Evolutionary conservation across 2,329 filamentous ascomycete species (phyloP), one percentile per base, ranked within the genome.

Genomic region (Penicillium occitanis): DNA sequence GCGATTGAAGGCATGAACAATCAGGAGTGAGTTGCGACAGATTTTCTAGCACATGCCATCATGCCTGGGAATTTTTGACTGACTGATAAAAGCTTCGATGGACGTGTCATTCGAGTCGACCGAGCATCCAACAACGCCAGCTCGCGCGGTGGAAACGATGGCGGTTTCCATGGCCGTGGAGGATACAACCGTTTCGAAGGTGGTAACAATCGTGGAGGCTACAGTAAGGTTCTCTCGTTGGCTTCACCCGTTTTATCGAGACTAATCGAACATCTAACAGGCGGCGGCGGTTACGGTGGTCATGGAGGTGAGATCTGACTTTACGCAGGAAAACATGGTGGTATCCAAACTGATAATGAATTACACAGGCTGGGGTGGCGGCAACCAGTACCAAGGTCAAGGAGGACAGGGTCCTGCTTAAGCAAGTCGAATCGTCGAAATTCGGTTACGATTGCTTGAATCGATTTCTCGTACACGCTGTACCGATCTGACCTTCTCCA

Each of bases 91-190:
- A 96, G 93, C 74, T 97, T 98, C 79, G 93, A 98, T 80, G 94
- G 94, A 70, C 92, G 94, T 73, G 88, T 87, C 70, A 97, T 99
- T 78, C 93, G 94, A 72, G 94, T 99, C 70, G 94, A 98, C 82
- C 96, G 93, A 80, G 95, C 93, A 68, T 93, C 92, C 66, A 93
- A 97, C 79, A 90, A 89, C 71, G 84, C 87, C 57, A 85, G 85
- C 63, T 86, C 88, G 63, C 83, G 83, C 7, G 50, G 50, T 7
- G 50, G 50, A 61, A 83, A 86, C 63, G 79, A 81, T 65, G 79
- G 81, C 64, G 79, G 80, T 68, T 79, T 76, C 73, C 76, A 78
- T 64, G 79, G 78, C 61, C 79, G 82, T 64, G 77, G 81, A 69
- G 80, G 80, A 68, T 81, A 82, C 70, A 80, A 81, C 28, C 76